phyloP scores from a whole-genome alignment of 2,329 filamentous ascomycete genomes.

The Malbranchea zuffiana region DNA sequence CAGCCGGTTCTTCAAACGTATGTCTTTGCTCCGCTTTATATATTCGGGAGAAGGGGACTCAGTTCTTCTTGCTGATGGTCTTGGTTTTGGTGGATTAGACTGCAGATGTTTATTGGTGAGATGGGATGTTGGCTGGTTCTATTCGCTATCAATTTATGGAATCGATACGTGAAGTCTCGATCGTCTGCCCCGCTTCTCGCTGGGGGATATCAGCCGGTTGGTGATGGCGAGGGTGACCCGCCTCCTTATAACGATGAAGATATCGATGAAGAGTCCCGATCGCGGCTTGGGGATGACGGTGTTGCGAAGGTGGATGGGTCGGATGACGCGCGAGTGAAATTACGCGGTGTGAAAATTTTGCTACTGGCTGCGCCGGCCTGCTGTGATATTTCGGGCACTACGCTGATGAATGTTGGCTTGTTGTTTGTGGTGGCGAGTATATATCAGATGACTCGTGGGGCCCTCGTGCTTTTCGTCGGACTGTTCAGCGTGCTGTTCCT shows the following conservation, averaged over 20 bases:
- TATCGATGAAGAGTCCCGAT: constrained; percentile 36
- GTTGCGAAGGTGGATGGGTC: constrained; percentile 44
- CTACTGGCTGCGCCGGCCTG: constrained; percentile 76
- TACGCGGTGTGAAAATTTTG: constrained; percentile 60
- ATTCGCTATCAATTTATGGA: constrained; percentile 56
- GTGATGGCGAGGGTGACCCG: constrained; percentile 36
- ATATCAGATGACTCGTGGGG: constrained; percentile 96
- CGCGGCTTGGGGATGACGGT: constrained; percentile 34
- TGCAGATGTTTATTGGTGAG: constrained; percentile 97
- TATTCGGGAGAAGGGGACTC: too few relatives aligned
- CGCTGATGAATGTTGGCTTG: constrained; percentile 91
- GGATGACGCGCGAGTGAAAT: constrained; percentile 46
- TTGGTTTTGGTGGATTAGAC: constrained; percentile 23
- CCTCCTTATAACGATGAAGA: constrained; percentile 28
- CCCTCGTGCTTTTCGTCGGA: constrained; percentile 88
- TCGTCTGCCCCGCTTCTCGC: constrained; percentile 34
- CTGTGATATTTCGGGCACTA: constrained; percentile 91
- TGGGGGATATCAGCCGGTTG: constrained; percentile 57
- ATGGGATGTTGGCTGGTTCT: constrained; percentile 93
- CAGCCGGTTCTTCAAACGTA: constrained; percentile 89
- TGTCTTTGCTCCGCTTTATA: too few relatives aligned
- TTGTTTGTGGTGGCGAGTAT: constrained; percentile 91
- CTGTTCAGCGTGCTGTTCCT: constrained; percentile 90
- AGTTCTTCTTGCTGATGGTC: constrained; percentile 12
- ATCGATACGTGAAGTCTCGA: constrained; percentile 40